These are phyloP conservation scores for Pythium aquatile DNA, from an alignment of 352 stramenopile species.

Conservation along the genomic window DNA sequence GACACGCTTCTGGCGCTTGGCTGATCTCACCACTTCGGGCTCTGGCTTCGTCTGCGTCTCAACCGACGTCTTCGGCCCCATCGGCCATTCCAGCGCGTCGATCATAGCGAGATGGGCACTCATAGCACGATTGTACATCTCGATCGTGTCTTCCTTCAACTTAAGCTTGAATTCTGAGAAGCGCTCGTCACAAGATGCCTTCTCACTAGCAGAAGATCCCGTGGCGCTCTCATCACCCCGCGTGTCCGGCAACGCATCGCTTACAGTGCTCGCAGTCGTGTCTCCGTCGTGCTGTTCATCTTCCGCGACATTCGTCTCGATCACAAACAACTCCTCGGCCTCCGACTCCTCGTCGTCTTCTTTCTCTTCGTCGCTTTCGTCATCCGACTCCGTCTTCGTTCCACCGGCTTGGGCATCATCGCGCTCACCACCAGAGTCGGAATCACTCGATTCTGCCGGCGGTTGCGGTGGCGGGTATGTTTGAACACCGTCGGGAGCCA, in stretches of 20 bases:
- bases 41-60: background rate
- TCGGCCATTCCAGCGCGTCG: background rate
- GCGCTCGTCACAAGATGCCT: background rate
- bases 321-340: background rate
- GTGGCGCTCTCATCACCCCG: background rate
- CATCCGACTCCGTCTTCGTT: background rate
- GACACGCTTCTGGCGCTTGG: background rate
- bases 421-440: background rate
- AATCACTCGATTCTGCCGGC: background rate
- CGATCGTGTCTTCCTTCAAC: background rate
- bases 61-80: background rate
- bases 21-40: background rate
- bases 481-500: conserved; percentile 14
- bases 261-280: background rate
- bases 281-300: background rate
- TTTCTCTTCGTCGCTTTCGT: background rate
- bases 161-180: background rate
- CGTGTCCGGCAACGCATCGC: background rate
- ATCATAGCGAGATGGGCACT: background rate
- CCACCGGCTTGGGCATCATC: background rate
- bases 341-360: background rate
- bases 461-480: conserved; percentile 15
- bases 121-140: background rate
- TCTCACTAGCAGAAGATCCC: background rate
- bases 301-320: background rate